Evolutionary conservation across 345 rosid genomes (phyloP), one percentile per base, ranked within the genome.

Genomic region (Firmiana major): DNA sequence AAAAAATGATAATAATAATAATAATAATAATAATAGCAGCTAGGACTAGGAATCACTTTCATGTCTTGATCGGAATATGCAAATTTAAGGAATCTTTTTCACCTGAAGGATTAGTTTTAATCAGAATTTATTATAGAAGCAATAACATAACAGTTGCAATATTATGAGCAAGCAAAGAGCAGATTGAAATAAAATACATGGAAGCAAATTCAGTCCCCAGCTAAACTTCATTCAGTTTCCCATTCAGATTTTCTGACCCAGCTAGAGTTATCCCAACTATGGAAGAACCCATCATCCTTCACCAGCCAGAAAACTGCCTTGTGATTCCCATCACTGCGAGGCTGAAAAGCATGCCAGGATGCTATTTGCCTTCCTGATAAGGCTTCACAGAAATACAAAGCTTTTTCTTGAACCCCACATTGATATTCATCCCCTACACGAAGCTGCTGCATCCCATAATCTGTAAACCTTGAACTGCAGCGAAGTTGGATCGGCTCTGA

Each of bases 181-280:
- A 53, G 7, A 73, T 55, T 12, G 40, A 73, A 36, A 55, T 1
- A 0, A 71, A 51, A 71, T 21, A 45, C 51, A 68, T 65, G 9
- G 15, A 15, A 7, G 2, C 10, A 31, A 16, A 63, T 6, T 5
- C 17, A 59, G 7, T 19, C 10, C 3, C 26, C 7, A 7, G 8
- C 36, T 2, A 62, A 36, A 63, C 21, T 73, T 82, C 78, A 82
- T 28, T 79, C 85, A 9, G 75, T 64, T 65, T 64, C 75, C 85
- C 85, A 82, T 9, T 2, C 57, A 36, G 78, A 54, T 76, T 65
- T 79, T 38, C 8, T 79, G 36, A 76, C 74, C 85, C 85, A 79
- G 15, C 19, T 75, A 38, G 75, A 71, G 48, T 82, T 82, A 73
- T 82, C 85, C 79, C 79, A 79, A 62, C 84, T 76, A 17, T 75